Conservation (phyloP, 345 rosid genomes). For the Geranium rotundifolium region DNA sequence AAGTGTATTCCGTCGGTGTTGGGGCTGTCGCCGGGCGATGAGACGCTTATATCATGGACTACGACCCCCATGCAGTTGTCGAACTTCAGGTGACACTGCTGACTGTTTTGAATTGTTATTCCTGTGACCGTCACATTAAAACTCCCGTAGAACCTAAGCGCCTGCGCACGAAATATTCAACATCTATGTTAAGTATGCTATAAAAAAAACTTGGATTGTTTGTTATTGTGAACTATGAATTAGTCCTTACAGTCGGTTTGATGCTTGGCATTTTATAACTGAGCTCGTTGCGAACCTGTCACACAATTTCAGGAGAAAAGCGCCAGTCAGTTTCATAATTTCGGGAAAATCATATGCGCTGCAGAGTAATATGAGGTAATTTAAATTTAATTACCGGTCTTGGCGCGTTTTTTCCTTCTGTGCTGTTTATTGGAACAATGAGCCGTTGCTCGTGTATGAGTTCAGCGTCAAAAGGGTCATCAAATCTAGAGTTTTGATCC, state of each 20-base stretch:
- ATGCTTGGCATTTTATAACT: not conserved
- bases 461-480: conserved; percentile 11
- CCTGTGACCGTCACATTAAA: conserved; percentile 5
- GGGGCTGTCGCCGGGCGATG: conserved; percentile 26
- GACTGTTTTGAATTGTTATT: conserved; percentile 22
- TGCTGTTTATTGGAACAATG: conserved; percentile 12
- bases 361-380: too few species aligned
- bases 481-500: conserved; percentile 20
- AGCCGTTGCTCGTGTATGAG: not conserved
- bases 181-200: not conserved
- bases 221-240: not conserved
- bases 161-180: conserved; percentile 14
- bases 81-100: conserved; percentile 27
- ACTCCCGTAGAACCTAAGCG: conserved; percentile 20
- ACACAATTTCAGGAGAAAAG: not conserved
- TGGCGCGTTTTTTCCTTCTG: conserved; percentile 14
- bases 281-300: not conserved
- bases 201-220: not conserved
- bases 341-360: too few species aligned
- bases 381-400: not conserved
- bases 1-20: conserved; percentile 38
- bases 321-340: too few species aligned
- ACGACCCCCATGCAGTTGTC: conserved; percentile 13
- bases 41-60: conserved; percentile 17
- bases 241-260: not conserved